Evolutionary conservation across 2,329 filamentous ascomycete genomes (phyloP).

Genomic region (Fusarium hainanense): DNA sequence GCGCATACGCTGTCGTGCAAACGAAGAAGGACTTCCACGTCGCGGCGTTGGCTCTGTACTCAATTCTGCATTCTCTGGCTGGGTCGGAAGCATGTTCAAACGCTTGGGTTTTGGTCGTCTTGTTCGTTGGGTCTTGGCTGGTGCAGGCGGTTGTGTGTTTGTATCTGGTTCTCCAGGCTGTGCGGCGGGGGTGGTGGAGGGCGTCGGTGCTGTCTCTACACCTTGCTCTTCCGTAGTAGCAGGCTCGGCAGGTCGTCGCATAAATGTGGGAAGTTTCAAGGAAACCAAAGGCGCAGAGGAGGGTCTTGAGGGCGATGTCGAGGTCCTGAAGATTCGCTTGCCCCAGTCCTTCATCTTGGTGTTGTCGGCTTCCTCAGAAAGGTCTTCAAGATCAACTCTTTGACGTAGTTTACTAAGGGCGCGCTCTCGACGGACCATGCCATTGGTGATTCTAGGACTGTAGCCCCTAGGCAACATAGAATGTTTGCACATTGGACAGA

Average conservation of each 20-base stretch:
- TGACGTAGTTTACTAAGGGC: conserved; percentile 71
- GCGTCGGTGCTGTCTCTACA: conserved; percentile 6
- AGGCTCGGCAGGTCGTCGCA: conserved; percentile 19
- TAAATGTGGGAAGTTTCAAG: conserved; percentile 34
- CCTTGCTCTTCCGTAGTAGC: conserved; percentile 8
- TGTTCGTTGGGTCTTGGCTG: conserved; percentile 36
- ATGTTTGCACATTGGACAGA: conserved; percentile 92
- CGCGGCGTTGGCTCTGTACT: conserved; percentile 46
- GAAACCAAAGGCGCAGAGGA: conserved; percentile 46
- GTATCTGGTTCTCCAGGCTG: conserved; percentile 25
- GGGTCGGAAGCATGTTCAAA: conserved; percentile 52
- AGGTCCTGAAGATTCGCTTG: conserved; percentile 50
- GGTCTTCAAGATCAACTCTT: conserved; percentile 58
- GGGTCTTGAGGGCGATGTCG: conserved; percentile 30
- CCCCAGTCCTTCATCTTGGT: conserved; percentile 52
- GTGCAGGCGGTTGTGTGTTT: conserved; percentile 23
- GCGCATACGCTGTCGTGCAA: conserved; percentile 58
- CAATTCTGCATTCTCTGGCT: conserved; percentile 51
- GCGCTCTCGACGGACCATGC: conserved; percentile 85
- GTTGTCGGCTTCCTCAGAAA: conserved; percentile 49
- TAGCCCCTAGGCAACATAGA: conserved; percentile 78
- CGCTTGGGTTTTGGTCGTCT: conserved; percentile 47
- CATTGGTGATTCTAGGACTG: conserved; percentile 79
- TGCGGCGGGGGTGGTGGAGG: conserved; percentile 14
- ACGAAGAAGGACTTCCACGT: conserved; percentile 56